Evolutionary conservation across 441 rosid genomes (phyloP), one percentile per base, ranked within the genome.

Genomic region (Populus tomentosa): DNA sequence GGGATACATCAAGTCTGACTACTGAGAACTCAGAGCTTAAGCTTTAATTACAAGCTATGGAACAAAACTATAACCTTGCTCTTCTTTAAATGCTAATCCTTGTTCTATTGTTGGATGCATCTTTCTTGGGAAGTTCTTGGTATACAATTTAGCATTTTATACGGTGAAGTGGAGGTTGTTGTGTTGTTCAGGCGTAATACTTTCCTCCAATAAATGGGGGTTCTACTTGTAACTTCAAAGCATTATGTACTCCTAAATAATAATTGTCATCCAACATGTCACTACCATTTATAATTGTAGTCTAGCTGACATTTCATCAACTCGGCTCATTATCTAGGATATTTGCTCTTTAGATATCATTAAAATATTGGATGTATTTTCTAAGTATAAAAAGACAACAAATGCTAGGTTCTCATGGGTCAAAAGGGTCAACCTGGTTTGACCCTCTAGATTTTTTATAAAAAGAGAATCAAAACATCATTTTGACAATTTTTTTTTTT

Each of bases 31-130:
- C 95, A 61, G 98, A 95, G 85, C 96, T 95, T 75, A 93, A 91
- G 91, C 92, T 93, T 83, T 94, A 90, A 75, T 84, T 93, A 75
- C 97, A 95, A 81, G 92, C 90, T 62, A 91, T 95, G 98, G 99
- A 95, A 84, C 96, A 93, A 75, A 97, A 82, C 73, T 66, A 70
- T 9, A 35, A 40, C 20, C 20, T 38, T 33, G 42, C 67, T 61
- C 38, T 6, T 24, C 10, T 78, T 67, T 71, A 67, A 9, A 62
- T 5, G 62, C 28, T 16, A 35, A 63, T 30, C 21, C 16, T 67
- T 63, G n/a, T 14, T 70, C 70, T 18, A 21, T 56, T 67, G 26
- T 68, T 74, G 73, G 21, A 73, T 73, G 23, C n/a, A 16, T 40
- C 32, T 67, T 38, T 70, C 32, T 18, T 24, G 1, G 10, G 28